phyloP scores from a whole-genome alignment of 129 eudicot genomes.

The Centrapalus pauciflorus region DNA sequence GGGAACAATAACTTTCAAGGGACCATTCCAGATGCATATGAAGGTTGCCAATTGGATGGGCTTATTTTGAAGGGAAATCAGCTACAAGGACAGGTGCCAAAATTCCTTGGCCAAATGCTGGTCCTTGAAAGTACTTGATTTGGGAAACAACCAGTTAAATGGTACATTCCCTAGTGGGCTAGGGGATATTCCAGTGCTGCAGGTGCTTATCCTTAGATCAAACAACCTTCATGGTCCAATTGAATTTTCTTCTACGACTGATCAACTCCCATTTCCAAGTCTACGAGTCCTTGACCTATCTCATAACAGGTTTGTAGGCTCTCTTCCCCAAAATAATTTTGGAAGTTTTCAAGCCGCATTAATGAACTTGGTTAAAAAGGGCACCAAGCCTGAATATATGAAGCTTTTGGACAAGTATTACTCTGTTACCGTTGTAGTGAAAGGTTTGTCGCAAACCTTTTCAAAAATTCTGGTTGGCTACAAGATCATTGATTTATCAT shows the following conservation, averaged over 20 bases:
- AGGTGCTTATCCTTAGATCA: slow-evolving; percentile 31
- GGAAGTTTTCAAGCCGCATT: slow-evolving; percentile 27
- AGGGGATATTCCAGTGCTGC: slow-evolving; percentile 30
- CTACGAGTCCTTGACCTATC: slow-evolving; percentile 37
- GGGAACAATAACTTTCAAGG: slow-evolving; percentile 27
- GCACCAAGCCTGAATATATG: background rate
- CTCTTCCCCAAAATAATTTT: slow-evolving; percentile 12
- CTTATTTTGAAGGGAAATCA: slow-evolving; percentile 26
- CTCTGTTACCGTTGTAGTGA: background rate
- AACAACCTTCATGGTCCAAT: slow-evolving; percentile 33
- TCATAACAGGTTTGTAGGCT: slow-evolving; percentile 26
- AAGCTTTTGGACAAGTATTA: background rate
- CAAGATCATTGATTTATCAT: background rate
- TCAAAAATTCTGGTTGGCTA: slow-evolving; percentile 6
- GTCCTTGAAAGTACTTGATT: slow-evolving; percentile 27
- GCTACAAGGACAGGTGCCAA: slow-evolving; percentile 37
- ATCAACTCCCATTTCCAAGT: slow-evolving; percentile 14
- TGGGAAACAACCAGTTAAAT: slow-evolving; percentile 29
- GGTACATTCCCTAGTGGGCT: slow-evolving; percentile 33
- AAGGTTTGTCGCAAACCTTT: slow-evolving; percentile 4
- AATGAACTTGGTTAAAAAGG: background rate
- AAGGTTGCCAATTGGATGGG: background rate
- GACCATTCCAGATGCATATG: slow-evolving; percentile 15
- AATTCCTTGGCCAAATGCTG: slow-evolving; percentile 24
- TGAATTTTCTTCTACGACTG: background rate